phyloP scores from a whole-genome alignment of 352 stramenopile species.

The Pythium scleroteichum region DNA sequence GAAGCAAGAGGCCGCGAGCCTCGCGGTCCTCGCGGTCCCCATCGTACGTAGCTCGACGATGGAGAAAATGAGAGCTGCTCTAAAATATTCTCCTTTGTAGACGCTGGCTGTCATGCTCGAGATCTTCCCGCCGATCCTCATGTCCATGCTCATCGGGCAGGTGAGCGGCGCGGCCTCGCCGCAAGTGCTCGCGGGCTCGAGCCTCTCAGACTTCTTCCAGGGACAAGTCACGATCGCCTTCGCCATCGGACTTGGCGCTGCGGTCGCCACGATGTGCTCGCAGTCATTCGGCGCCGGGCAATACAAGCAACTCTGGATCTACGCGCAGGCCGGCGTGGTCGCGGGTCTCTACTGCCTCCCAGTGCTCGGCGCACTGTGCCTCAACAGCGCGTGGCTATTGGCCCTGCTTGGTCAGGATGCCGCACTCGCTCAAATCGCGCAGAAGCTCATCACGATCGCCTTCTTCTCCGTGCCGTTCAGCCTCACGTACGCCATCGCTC shows the following conservation, averaged over 20 bases:
- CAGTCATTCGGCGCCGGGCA: conserved; percentile 39
- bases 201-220: conserved; percentile 16
- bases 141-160: conserved; percentile 11
- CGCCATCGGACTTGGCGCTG: conserved; percentile 31
- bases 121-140: not conserved
- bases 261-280: conserved; percentile 41
- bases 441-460: conserved; percentile 27
- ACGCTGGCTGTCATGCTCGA: conserved; percentile 7
- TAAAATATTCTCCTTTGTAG: conserved; percentile 1
- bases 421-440: conserved; percentile 27
- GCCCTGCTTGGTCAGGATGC: conserved; percentile 32
- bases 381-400: conserved; percentile 29
- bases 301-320: conserved; percentile 38
- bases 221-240: conserved; percentile 25
- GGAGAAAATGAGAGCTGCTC: not conserved
- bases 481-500: conserved; percentile 32
- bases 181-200: conserved; percentile 7
- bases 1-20: not conserved
- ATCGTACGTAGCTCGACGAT: conserved; percentile 37
- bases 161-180: conserved; percentile 2
- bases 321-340: conserved; percentile 38
- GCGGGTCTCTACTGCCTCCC: conserved; percentile 19
- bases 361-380: conserved; percentile 11
- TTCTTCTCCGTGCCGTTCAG: conserved; percentile 28
- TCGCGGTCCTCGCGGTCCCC: conserved; percentile 28